Percentiles rank a stretch among this genome's conserved stretches.
Conservation (phyloP, 345 rosid species). For the Pelargonium nanum region DNA sequence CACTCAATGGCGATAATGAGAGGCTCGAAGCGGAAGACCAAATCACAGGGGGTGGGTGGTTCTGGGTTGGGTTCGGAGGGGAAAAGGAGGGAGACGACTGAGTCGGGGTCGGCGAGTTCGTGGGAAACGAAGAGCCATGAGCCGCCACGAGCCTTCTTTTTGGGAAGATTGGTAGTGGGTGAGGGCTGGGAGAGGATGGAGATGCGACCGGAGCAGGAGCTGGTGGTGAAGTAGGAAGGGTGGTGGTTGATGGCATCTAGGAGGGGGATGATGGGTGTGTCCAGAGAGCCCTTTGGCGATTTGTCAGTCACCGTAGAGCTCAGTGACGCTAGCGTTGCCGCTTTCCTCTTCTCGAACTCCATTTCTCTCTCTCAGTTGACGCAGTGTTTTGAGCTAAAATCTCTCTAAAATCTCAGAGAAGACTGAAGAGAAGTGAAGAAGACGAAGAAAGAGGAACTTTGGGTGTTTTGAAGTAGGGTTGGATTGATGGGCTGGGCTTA, state of each 20-base stretch:
- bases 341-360: constrained; percentile 79
- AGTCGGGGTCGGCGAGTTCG: constrained; percentile 43
- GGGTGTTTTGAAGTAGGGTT: too few relatives aligned
- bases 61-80: constrained; percentile 4
- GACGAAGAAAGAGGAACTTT: too few relatives aligned
- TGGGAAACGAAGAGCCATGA: constrained; percentile 75
- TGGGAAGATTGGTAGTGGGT: constrained; percentile 9
- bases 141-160: constrained; percentile 79
- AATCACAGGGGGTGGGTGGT: constrained; percentile 19
- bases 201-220: constrained; percentile 92
- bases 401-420: neutral
- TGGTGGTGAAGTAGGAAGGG: constrained; percentile 76
- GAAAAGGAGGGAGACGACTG: constrained; percentile 46
- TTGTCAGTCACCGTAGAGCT: constrained; percentile 47
- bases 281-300: constrained; percentile 73
- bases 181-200: constrained; percentile 73
- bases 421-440: too few relatives aligned
- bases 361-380: constrained; percentile 10
- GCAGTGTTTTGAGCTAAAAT: neutral
- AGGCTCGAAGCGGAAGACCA: constrained; percentile 83
- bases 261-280: constrained; percentile 67
- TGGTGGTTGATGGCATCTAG: constrained; percentile 57
- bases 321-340: constrained; percentile 46
- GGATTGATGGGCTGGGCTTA: too few relatives aligned
- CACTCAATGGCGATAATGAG: constrained; percentile 78